Evolutionary conservation across 306 rosid species (phyloP).

Genomic region (Dicorynia guianensis): DNA sequence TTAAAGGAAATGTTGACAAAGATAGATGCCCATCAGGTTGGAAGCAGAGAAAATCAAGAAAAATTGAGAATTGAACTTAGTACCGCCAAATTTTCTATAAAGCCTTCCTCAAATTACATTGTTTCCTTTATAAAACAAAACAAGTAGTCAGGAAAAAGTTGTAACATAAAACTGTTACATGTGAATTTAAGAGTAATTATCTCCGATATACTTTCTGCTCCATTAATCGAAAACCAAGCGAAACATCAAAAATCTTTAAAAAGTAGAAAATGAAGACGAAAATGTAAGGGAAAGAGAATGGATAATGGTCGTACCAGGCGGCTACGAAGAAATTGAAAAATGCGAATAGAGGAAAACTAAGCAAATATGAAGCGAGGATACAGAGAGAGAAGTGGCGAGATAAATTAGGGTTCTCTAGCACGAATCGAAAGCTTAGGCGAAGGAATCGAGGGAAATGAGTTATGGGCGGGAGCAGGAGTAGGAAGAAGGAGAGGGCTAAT

Average conservation of each 20-base stretch:
- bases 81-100: slow-evolving; percentile 1
- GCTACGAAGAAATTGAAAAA: slow-evolving; percentile 24
- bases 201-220: neutral
- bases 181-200: neutral
- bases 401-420: slow-evolving; percentile 42
- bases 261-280: neutral
- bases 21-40: neutral
- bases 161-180: neutral
- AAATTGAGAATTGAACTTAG: slow-evolving; percentile 27
- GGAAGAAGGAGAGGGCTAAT: neutral
- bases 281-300: neutral
- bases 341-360: slow-evolving; percentile 26
- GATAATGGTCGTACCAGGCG: slow-evolving; percentile 41
- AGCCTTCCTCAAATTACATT: neutral
- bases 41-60: slow-evolving; percentile 31
- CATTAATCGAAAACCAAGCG: neutral
- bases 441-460: slow-evolving; percentile 50
- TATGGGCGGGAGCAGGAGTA: slow-evolving; percentile 17
- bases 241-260: neutral
- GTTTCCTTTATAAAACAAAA: neutral
- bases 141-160: neutral
- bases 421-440: slow-evolving; percentile 51
- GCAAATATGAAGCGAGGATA: slow-evolving; percentile 13
- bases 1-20: slow-evolving; percentile 4
- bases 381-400: slow-evolving; percentile 19